Percentiles rank a stretch among this genome's conserved stretches.
Conservation (phyloP, 306 rosid genomes). For the Adenanthera pavonina region DNA sequence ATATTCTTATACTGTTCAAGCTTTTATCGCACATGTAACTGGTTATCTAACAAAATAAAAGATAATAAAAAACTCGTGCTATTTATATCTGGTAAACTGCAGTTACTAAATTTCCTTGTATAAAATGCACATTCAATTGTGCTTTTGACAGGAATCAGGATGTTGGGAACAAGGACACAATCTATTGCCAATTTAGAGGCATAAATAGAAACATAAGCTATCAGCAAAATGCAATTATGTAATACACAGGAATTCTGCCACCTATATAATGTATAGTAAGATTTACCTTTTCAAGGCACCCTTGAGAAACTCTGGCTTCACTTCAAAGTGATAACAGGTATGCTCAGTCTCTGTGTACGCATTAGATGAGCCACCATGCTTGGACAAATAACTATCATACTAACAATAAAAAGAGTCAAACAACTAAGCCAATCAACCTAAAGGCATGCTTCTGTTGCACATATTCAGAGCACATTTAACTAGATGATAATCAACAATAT, state of each 20-base stretch:
- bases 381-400: conserved; percentile 98
- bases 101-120: conserved; percentile 15
- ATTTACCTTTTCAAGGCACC: conserved; percentile 89
- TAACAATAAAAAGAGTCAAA: conserved; percentile 62
- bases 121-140: not conserved
- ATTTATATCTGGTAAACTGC: conserved; percentile 20
- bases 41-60: conserved; percentile 21
- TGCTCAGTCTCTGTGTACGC: conserved; percentile 91
- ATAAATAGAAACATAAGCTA: conserved; percentile 31
- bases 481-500: conserved; percentile 25
- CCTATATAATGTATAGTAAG: conserved; percentile 30
- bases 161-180: conserved; percentile 1
- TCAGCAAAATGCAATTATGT: conserved; percentile 34
- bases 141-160: conserved; percentile 30
- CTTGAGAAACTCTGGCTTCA: conserved; percentile 80
- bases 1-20: conserved; percentile 14
- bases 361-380: conserved; percentile 97
- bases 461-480: conserved; percentile 16
- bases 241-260: conserved; percentile 28
- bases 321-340: conserved; percentile 99
- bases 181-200: conserved; percentile 35
- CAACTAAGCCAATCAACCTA: conserved; percentile 38
- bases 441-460: conserved; percentile 25
- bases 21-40: not conserved
- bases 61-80: not conserved